Evolutionary conservation across 306 rosid genomes (phyloP), one percentile per base, ranked within the genome.

Genomic region (Geum urbanum): DNA sequence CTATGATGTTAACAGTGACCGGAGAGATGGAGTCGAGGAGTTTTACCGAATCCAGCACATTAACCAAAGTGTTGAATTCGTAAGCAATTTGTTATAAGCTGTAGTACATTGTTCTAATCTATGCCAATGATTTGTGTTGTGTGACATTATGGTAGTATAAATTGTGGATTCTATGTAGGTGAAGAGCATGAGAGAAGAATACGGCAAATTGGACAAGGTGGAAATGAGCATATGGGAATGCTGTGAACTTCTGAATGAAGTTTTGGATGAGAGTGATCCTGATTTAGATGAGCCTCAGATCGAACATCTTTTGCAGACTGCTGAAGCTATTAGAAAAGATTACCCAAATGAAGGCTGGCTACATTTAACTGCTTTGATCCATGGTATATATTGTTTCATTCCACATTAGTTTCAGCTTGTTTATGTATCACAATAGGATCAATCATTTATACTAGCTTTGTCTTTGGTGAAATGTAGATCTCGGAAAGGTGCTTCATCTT

Each of bases 31-130:
- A 35, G 91, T 90, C 40, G 89, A 84, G 76, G 81, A 76, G 6
- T 90, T 90, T 73, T 90, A 90, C 73, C 61, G 82, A 66, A 84
- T 71, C 70, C 87, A 90, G 5, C 96, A 90, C 84, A 79, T 77
- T 14, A 75, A 85, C 81, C 96, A 90, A 77, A 84, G 83, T 66
- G 71, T 75, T 69, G 91, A 77, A 46, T 90, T 85, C 46, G 92
- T 89, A 85, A 84, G 88, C 63, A 74, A 58, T n/a, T n/a, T n/a
- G 27, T 32, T 27, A 55, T 8, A 45, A 45, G 19, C 48, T 9
- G 45, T 32, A 4, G 39, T 32, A 14, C 5, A 1, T 9, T n/a
- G 6, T 39, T 9, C 8, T 51, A n/a, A 51, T 63, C 9, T 22
- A 4, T 43, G 63, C 19, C 22, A 19, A 15, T 53, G 10, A 44